phyloP scores from a whole-genome alignment of 2,329 filamentous ascomycete genomes.

The Calonectria honghensis region DNA sequence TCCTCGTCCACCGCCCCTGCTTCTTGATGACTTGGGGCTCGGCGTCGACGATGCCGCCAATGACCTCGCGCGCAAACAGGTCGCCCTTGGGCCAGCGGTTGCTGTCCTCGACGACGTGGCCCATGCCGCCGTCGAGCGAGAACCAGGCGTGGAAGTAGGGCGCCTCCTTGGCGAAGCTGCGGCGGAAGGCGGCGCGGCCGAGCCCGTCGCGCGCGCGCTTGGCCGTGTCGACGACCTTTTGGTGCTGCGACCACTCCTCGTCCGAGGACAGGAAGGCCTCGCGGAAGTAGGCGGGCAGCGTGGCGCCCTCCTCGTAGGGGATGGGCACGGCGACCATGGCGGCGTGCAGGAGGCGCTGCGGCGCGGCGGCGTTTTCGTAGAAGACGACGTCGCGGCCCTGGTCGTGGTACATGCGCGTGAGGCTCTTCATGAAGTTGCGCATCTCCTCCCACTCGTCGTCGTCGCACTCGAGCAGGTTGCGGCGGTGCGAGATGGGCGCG shows the following conservation, averaged over 20 bases:
- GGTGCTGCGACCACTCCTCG: slow-evolving; percentile 96
- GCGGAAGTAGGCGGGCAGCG: slow-evolving; percentile 93
- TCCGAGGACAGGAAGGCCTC: slow-evolving; percentile 93
- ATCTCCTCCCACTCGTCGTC: slow-evolving; percentile 99
- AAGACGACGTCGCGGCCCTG: slow-evolving; percentile 95
- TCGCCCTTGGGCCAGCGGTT: slow-evolving; percentile 92
- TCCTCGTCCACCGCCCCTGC: slow-evolving; percentile 88
- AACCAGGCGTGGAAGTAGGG: slow-evolving; percentile 99
- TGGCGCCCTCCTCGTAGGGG: slow-evolving; percentile 92
- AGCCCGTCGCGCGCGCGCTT: slow-evolving; percentile 77
- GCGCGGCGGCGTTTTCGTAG: slow-evolving; percentile 95
- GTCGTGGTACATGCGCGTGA: slow-evolving; percentile 95
- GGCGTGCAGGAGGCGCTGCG: slow-evolving; percentile 86
- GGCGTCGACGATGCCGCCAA: slow-evolving; percentile 93
- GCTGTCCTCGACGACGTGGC: slow-evolving; percentile 92
- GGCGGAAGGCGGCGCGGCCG: slow-evolving; percentile 88
- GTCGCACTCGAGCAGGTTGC: slow-evolving; percentile 96
- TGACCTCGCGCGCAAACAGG: slow-evolving; percentile 91
- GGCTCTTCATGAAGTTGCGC: slow-evolving; percentile 98
- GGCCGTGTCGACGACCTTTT: slow-evolving; percentile 93
- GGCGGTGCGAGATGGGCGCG: slow-evolving; percentile 89
- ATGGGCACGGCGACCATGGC: slow-evolving; percentile 91
- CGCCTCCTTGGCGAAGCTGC: slow-evolving; percentile 93
- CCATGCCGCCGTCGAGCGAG: slow-evolving; percentile 90
- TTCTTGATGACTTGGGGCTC: slow-evolving; percentile 90